These are phyloP conservation scores for Plenodomus tracheiphilus DNA, from an alignment of 2,329 filamentous ascomycete genomes.

Conservation along the genomic window DNA sequence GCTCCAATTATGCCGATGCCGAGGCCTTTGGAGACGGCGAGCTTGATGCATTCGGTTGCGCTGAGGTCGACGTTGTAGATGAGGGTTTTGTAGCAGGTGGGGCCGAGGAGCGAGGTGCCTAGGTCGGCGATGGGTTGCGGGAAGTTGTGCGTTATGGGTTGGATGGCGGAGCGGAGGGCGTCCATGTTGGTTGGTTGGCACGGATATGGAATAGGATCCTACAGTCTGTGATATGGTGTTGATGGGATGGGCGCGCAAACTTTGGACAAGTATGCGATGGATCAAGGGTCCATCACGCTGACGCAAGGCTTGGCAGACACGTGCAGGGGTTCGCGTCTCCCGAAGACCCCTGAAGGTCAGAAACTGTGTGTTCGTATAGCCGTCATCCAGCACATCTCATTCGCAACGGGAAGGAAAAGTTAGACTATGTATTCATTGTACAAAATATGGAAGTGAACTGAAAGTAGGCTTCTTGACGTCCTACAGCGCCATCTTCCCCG, in stretches of 20 bases:
- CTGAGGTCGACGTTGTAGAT: constrained; percentile 81
- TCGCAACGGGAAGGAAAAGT: not conserved
- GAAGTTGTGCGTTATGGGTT: constrained; percentile 52
- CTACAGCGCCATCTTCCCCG: not conserved
- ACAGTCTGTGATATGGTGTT: not conserved
- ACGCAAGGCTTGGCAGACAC: not conserved
- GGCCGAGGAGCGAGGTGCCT: constrained; percentile 67
- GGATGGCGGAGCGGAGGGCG: constrained; percentile 47
- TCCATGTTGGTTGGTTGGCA: constrained; percentile 44
- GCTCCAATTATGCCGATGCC: constrained; percentile 92
- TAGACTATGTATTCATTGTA: not conserved
- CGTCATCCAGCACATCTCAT: not conserved
- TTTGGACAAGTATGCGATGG: not conserved
- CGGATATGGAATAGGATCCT: not conserved
- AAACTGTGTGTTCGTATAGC: not conserved
- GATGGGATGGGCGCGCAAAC: not conserved
- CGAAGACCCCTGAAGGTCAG: not conserved
- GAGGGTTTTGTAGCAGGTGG: constrained; percentile 81
- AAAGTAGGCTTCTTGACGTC: not conserved
- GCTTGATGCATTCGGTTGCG: constrained; percentile 78
- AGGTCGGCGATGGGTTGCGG: constrained; percentile 41
- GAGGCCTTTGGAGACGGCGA: constrained; percentile 88
- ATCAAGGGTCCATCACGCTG: not conserved
- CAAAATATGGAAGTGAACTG: not conserved
- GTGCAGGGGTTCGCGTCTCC: not conserved